Evolutionary conservation across 1,139 yeast species (phyloP).

Genomic region (Yarrowia galli): DNA sequence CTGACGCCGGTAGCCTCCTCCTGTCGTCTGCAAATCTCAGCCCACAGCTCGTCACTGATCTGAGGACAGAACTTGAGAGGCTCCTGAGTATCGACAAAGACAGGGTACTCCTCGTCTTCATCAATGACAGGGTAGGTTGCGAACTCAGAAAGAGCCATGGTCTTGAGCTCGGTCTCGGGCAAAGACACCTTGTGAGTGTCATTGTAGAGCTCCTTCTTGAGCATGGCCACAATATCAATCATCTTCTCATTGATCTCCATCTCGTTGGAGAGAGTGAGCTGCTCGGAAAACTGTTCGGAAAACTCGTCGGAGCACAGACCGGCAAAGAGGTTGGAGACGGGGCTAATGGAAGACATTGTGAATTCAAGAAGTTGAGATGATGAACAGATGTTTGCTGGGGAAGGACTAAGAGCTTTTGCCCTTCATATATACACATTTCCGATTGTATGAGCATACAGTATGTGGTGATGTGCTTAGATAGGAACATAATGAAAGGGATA

Average conservation of each 20-base stretch:
- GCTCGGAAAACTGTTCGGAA: too few relatives aligned
- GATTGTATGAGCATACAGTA: conserved; percentile 9
- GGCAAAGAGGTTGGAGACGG: conserved; percentile 22
- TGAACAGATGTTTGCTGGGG: not conserved
- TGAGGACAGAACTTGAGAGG: conserved; percentile 10
- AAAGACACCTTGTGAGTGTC: not conserved
- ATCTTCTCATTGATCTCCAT: not conserved
- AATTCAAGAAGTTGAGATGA: not conserved
- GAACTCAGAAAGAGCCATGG: conserved; percentile 10
- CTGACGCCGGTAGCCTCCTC: conserved; percentile 16
- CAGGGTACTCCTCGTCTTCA: conserved; percentile 8
- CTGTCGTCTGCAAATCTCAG: not conserved
- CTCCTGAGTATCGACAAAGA: conserved; percentile 1
- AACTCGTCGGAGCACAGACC: not conserved
- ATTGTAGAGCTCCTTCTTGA: conserved; percentile 2
- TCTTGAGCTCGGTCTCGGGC: not conserved
- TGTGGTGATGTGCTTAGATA: not conserved
- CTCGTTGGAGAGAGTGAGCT: not conserved
- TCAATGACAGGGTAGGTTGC: not conserved
- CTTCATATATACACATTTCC: not conserved
- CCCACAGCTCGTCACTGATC: conserved; percentile 14
- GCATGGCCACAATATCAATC: not conserved
- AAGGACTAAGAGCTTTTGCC: not conserved
- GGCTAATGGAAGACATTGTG: conserved; percentile 17
- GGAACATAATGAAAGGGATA: not conserved